These are phyloP conservation scores for Ganoderma sinense DNA, from an alignment of 1,284 basidiomycete species.

Conservation along the genomic window DNA sequence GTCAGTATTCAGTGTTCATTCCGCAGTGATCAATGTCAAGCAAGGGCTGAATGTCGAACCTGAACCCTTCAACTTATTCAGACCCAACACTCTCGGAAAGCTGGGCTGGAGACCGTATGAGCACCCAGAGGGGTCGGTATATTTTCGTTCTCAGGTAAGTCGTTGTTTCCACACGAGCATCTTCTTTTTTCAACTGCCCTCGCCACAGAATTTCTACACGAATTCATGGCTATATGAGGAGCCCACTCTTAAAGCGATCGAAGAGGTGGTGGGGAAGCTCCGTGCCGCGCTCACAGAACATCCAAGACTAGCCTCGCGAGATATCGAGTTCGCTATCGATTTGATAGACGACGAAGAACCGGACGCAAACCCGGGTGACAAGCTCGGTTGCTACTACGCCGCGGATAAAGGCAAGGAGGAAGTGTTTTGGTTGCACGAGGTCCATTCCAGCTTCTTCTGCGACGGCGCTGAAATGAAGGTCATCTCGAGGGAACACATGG, in stretches of 20 bases:
- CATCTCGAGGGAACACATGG: background rate
- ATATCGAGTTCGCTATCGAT: background rate
- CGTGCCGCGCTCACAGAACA: background rate
- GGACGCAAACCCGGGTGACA: background rate
- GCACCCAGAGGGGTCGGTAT: background rate
- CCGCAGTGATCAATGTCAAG: background rate
- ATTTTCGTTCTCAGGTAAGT: slow-evolving; percentile 3
- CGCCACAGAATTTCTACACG: slow-evolving; percentile 1
- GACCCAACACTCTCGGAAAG: background rate
- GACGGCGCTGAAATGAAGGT: background rate
- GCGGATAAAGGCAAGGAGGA: background rate
- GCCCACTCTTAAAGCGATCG: background rate
- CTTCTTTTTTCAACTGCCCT: background rate
- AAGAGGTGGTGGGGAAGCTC: background rate
- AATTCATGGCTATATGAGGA: background rate
- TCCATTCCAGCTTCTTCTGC: background rate
- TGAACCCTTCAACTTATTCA: background rate
- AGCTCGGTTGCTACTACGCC: background rate
- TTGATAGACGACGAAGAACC: background rate
- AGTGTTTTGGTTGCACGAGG: background rate
- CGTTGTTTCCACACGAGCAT: background rate
- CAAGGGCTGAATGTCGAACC: background rate
- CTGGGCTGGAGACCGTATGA: background rate
- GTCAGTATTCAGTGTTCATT: background rate
- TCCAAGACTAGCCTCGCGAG: background rate